Conservation (phyloP, 148 eudicot species). For the Fagopyrum homotropicum region DNA sequence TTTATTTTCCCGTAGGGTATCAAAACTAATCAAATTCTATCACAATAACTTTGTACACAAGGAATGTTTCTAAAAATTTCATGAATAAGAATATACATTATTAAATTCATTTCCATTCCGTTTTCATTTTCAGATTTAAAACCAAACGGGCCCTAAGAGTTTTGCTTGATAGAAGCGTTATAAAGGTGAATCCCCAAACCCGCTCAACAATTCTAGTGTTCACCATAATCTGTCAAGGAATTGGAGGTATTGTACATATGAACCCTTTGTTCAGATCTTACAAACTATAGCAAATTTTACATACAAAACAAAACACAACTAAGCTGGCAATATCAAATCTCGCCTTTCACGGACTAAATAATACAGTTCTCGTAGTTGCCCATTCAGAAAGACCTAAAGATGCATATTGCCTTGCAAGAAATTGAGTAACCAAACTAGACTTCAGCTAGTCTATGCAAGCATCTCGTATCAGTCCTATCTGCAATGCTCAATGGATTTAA, state of each 20-base stretch:
- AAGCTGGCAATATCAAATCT: not conserved
- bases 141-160: too few relatives aligned
- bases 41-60: too few relatives aligned
- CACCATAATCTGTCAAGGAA: not conserved
- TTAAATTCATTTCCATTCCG: too few relatives aligned
- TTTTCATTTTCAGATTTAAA: too few relatives aligned
- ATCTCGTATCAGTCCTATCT: not conserved
- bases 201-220: not conserved
- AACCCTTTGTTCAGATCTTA: not conserved
- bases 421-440: not conserved
- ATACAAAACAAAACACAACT: not conserved
- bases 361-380: not conserved
- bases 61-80: too few relatives aligned
- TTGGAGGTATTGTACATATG: not conserved
- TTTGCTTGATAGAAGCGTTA: not conserved
- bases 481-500: conserved; percentile 14
- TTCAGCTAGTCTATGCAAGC: not conserved
- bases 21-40: too few relatives aligned
- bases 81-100: too few relatives aligned
- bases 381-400: not conserved
- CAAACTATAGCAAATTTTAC: not conserved
- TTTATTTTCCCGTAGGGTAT: too few relatives aligned
- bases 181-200: not conserved
- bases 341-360: not conserved
- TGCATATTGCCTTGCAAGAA: conserved; percentile 7